Conservation (phyloP, 1,284 basidiomycete genomes). For the Irpex sp. region DNA sequence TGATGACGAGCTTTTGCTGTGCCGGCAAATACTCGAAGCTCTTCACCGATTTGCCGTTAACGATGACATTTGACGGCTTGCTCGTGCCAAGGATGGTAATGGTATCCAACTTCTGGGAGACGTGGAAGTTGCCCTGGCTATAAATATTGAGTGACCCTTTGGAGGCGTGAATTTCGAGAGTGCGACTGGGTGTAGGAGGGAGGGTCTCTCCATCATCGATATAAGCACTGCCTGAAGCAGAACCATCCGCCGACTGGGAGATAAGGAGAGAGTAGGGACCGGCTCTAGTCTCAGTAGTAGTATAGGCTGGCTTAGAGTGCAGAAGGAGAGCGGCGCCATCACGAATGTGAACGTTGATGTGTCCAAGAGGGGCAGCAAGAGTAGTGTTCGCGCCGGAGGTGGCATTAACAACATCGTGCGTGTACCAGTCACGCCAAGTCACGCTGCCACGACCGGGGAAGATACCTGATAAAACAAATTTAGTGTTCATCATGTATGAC, state of each 20-base stretch:
- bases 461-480: conserved; percentile 34
- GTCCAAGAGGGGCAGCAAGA: conserved; percentile 53
- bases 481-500: background rate
- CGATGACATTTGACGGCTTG: conserved; percentile 12
- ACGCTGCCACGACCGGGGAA: conserved; percentile 57
- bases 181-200: conserved; percentile 45
- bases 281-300: conserved; percentile 50
- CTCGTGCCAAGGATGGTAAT: conserved; percentile 32
- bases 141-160: conserved; percentile 31
- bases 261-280: conserved; percentile 54
- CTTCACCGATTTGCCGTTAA: conserved; percentile 10
- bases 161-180: conserved; percentile 35
- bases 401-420: conserved; percentile 48
- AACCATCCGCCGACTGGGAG: conserved; percentile 40
- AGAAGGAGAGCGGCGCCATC: conserved; percentile 54
- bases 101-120: conserved; percentile 26
- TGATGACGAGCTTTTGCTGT: conserved; percentile 20
- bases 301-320: conserved; percentile 54
- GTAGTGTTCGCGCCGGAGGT: conserved; percentile 37
- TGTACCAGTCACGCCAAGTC: conserved; percentile 76
- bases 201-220: conserved; percentile 61
- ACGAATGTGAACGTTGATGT: conserved; percentile 69
- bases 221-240: conserved; percentile 53
- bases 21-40: conserved; percentile 18
- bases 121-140: conserved; percentile 30